Evolutionary conservation across 768 basidiomycete species (phyloP), one percentile per base, ranked within the genome.

Genomic region (Guyanaporus albipodus): DNA sequence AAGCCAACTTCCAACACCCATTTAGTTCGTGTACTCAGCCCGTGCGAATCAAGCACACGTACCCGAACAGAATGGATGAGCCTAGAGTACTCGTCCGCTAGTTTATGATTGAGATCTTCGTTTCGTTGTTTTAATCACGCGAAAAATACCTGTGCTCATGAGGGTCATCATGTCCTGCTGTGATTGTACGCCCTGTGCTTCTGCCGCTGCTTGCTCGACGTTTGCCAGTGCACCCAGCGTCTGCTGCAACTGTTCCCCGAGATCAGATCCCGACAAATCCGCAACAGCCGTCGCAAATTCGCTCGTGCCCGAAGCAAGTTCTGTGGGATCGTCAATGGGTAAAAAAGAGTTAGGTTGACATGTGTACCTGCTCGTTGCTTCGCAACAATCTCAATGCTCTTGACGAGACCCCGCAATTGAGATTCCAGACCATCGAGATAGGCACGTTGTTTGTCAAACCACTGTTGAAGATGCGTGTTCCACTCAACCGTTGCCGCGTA

Each of bases 31-130:
- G 40, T 38, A 4, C 36, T 45, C 22, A 18, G n/a, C 26, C 8
- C 23, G 38, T 19, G 17, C 9, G 14, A 44, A 44, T 23, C 10
- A 32, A n/a, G n/a, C n/a, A n/a, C 21, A 71, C 87, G 44, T 63
- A 90, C 90, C 50, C 90, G 76, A 42, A 94, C 91, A 46, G 87
- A 90, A 56, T 79, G 82, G 51, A 95, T 88, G 42, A 97, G 73
- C 42, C 95, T 76, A n/a, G 91, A 80, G 62, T 98, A 98, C 66
- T 96, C 93, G 59, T 98, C 95, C 38, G 82, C 90, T 70, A 44
- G 31, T 42, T 23, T 4, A 17, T 36, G 38, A 28, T 64, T 38
- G n/a, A 56, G 49, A 46, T 6, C 47, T 11, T 22, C 43, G 18
- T 19, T 18, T 31, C 4, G 17, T 8, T 14, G 31, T 23, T 9